Evolutionary conservation across 805 yeast genomes (phyloP).

Genomic region (Cyberlindnera nakhonratchasimensis): DNA sequence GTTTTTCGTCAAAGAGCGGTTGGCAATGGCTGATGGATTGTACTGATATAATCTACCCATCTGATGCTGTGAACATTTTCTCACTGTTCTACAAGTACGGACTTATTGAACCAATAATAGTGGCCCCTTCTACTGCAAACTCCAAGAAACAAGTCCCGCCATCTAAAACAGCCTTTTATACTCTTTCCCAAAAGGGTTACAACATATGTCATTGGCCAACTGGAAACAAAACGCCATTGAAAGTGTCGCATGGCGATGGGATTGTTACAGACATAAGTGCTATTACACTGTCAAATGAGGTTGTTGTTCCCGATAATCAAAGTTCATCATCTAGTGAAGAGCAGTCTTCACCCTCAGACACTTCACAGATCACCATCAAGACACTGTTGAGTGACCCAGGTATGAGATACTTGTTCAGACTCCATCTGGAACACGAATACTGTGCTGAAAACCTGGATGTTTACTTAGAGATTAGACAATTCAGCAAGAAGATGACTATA

Average conservation of each 20-base stretch:
- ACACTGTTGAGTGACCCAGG: constrained; percentile 72
- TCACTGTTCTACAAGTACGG: constrained; percentile 45
- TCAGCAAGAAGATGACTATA: constrained; percentile 43
- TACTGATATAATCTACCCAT: constrained; percentile 57
- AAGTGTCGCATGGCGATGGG: constrained; percentile 20
- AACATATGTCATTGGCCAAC: constrained; percentile 35
- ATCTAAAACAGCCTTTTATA: constrained; percentile 40
- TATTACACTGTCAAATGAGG: constrained; percentile 20
- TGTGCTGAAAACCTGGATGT: constrained; percentile 80
- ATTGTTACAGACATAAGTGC: constrained; percentile 14
- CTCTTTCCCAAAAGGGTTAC: constrained; percentile 41
- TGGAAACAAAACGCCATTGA: constrained; percentile 6
- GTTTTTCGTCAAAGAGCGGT: constrained; percentile 71
- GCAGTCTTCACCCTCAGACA: background rate
- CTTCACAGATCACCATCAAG: constrained; percentile 22
- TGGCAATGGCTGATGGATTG: constrained; percentile 92
- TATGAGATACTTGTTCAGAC: constrained; percentile 58
- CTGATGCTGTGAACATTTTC: constrained; percentile 53
- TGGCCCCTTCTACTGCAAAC: constrained; percentile 34
- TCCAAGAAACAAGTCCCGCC: constrained; percentile 30
- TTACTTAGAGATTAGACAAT: constrained; percentile 53
- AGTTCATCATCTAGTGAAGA: constrained; percentile 20
- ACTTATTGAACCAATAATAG: constrained; percentile 43
- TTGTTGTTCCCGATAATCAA: constrained; percentile 8
- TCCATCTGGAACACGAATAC: constrained; percentile 58